Evolutionary conservation across 176 grass and related monocot genomes (phyloP), one percentile per base, ranked within the genome.

Genomic region (Oryza officinalis): DNA sequence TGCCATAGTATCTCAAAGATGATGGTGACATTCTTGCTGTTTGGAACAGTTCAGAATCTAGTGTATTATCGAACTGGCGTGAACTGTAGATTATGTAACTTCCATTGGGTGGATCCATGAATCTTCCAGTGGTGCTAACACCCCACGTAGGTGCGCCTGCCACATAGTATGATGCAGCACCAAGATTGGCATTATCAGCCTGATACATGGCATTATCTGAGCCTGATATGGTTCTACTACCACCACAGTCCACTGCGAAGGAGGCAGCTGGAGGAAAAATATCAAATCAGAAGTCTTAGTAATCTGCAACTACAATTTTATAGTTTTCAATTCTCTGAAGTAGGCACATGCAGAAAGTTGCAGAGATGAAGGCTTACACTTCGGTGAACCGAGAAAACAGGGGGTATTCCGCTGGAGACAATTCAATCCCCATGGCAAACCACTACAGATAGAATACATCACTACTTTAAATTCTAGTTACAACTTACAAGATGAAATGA

Each of bases 1-100:
- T 88, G 23, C 92, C 94, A 49, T 86, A 94, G 76, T 97, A 97
- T 91, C 92, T 88, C 33, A 97, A 40, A 69, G 94, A 91, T 54
- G 94, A 97, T 9, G 94, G 84, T 27, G 92, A 94, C 84, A 97
- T 86, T 45, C 94, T 90, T 69, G 88, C 46, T 22, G 85, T 86
- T 49, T 93, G 89, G 67, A 89, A 97, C 47, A 97, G 54, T 80
- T 52, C 81, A 28, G 89, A 59, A 78, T 91, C 89, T 80, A 87
- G 78, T 5, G 94, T 97, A 41, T 89, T 93, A 18, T 85, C 64
- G 72, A 96, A 91, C 45, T 89, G 88, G 46, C 35, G 54, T 47
- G 43, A 77, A 77, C 63, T 83, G 43, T 71, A 45, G 27, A 83
- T 75, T 73, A 89, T 94, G 82, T 92, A 94, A 52, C 75, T 87